phyloP scores from a whole-genome alignment of 2,329 filamentous ascomycete genomes.

The Colletotrichum falcatum region DNA sequence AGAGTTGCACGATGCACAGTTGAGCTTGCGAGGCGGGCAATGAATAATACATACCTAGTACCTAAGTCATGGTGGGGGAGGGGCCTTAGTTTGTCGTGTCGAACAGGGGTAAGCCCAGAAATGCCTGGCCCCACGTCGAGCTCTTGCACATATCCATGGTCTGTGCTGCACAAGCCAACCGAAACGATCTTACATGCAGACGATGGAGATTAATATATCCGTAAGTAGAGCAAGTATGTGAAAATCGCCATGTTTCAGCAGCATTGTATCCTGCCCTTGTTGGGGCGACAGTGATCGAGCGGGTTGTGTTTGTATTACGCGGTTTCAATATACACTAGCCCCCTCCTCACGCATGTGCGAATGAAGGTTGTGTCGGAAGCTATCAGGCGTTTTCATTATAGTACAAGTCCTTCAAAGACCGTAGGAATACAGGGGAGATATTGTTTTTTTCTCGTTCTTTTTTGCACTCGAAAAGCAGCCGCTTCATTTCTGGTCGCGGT shows the following conservation, averaged over 20 bases:
- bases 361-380: constrained; percentile 14
- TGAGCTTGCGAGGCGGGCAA: constrained; percentile 24
- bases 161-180: constrained; percentile 11
- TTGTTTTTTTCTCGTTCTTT: constrained; percentile 45
- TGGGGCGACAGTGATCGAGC: background rate
- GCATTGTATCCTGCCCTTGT: background rate
- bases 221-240: background rate
- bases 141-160: background rate
- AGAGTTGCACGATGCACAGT: constrained; percentile 7
- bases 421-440: constrained; percentile 61
- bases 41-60: too few species aligned
- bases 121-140: constrained; percentile 10
- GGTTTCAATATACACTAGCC: constrained; percentile 3
- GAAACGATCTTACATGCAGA: background rate
- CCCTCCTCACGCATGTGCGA: background rate
- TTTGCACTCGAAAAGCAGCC: constrained; percentile 26
- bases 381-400: constrained; percentile 39
- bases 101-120: constrained; percentile 22
- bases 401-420: constrained; percentile 32
- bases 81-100: constrained; percentile 18
- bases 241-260: background rate
- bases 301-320: constrained; percentile 10
- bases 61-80: constrained; percentile 38
- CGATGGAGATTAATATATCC: background rate
- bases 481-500: constrained; percentile 60